Base-by-base conservation (phyloP, 257 asterid species). In the Anisodus acutangulus region DNA sequence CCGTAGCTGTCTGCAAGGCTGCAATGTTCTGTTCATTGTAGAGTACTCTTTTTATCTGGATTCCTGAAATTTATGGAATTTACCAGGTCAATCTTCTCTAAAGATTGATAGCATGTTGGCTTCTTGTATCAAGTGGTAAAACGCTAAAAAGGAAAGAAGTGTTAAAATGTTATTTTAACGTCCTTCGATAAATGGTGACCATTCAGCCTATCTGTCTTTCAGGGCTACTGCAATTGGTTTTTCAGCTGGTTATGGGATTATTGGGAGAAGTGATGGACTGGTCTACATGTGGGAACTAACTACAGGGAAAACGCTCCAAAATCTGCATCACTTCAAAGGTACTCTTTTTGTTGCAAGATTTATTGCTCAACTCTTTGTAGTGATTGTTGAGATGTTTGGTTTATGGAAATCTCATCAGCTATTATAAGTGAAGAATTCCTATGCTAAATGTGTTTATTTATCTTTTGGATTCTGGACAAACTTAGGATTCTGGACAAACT, bases 211-310 rank as follows among this genome's bases (percentile, higher is more conserved):
- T 78, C 64, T 78, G 66, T 47, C 82, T 67, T 86, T 87, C 93
- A 97, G 98, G 88, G 91, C 89, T 85, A 87, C 92, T 68, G 92
- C 91, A 67, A 86, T 91, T 79, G 91, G 91, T 70, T 90, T 92
- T 85, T 90, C 94, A 41, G 87, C 59, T 85, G 95, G 96, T 74
- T 91, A 85, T 86, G 99, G 99, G 85, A 88, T 95, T 84, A 90
- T 95, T n/a, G 97, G 98, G 88, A 91, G 91, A 91, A 45, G 83
- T 26, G 94, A 97, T 67, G 99, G 97, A 70, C 88, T 85, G 57
- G 98, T 93, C 86, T 92, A 92, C 87, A 59, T 76, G 76, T 97
- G 98, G 98, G 98, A 97, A 82, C 84, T 97, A 84, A 87, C 97
- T 12, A 93, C 98, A 9, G 99, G 98, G 87, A 87, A 9, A 70